Base-by-base conservation (phyloP, 306 rosid genomes). In the Gillenia trifoliata region DNA sequence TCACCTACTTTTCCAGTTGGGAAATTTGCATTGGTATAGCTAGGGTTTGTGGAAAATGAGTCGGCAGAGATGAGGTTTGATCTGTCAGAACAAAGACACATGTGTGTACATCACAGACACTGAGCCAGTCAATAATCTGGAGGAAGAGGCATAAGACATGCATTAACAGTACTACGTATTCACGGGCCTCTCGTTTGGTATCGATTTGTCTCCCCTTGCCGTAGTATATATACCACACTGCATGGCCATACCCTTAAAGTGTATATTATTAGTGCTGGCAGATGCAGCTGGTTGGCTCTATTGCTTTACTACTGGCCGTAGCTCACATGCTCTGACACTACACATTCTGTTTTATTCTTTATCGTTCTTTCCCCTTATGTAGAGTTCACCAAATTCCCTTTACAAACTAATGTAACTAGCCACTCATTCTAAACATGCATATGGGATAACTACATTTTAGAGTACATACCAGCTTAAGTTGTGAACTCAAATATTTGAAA, bases 301-400 rank as follows among this genome's bases (percentile, higher is more conserved):
- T 66, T 36, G 73, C 66, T 40, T 34, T 34, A 52, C 26, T 70
- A 74, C 64, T 65, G 80, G 75, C 80, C 68, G 71, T 52, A 77
- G 66, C 43, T 90, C 96, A 90, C 96, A 86, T 91, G 93, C 74
- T 72, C 90, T 87, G 89, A 84, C 86, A 85, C 76, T 10, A n/a
- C 26, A 45, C 12, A 25, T 59, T 79, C 75, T 88, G 93, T 87
- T 82, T 85, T 87, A 80, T 88, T 91, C 89, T 81, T 81, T 79
- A 79, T 82, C 85, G 15, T 84, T 80, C 68, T 64, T 80, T 74
- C 79, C 79, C 22, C 68, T 77, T 81, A 65, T 3, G 16, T 36
- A 70, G 49, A 71, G 41, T 43, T 75, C 77, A 17, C 64, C 36
- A 56, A 66, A 54, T 60, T 76, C 75, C 68, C 68, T 68, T 68